These are phyloP conservation scores for Synchytrium microbalum DNA, from an alignment of 371 early-diverging fungal species.

Conservation along the genomic window DNA sequence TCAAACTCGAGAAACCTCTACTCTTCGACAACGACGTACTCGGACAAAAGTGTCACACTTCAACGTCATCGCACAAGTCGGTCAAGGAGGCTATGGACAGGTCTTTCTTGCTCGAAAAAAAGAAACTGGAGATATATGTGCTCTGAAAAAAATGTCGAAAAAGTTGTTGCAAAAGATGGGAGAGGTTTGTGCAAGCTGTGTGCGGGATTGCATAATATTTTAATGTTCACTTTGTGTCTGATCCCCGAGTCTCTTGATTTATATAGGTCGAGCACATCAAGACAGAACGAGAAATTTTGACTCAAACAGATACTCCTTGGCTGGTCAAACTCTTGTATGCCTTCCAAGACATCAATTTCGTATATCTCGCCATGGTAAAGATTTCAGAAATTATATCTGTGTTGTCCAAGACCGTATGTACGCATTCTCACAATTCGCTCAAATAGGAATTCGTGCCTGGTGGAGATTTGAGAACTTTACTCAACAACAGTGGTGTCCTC, in stretches of 20 bases:
- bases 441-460: slow-evolving; percentile 79
- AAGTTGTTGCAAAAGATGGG: slow-evolving; percentile 44
- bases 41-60: slow-evolving; percentile 56
- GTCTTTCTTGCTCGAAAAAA: slow-evolving; percentile 57
- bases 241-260: neutral
- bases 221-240: neutral
- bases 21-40: slow-evolving; percentile 55
- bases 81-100: slow-evolving; percentile 77
- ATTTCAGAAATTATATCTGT: neutral
- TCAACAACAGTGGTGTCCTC: slow-evolving; percentile 57
- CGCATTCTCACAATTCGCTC: slow-evolving; percentile 6
- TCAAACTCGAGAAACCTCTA: slow-evolving; percentile 43
- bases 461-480: slow-evolving; percentile 74
- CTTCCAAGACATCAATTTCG: slow-evolving; percentile 54
- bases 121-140: slow-evolving; percentile 53
- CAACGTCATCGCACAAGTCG: slow-evolving; percentile 65
- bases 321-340: slow-evolving; percentile 72
- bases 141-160: slow-evolving; percentile 65
- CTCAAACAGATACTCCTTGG: slow-evolving; percentile 54
- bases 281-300: slow-evolving; percentile 63
- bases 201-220: neutral
- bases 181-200: slow-evolving; percentile 28
- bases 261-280: slow-evolving; percentile 53
- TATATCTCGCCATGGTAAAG: slow-evolving; percentile 47
- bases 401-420: neutral